A percentile compares a stretch with the other conserved stretches of the same genome.
These are phyloP conservation scores for Pelargonium cotyledonis DNA, from an alignment of 441 rosid species.

Conservation along the genomic window DNA sequence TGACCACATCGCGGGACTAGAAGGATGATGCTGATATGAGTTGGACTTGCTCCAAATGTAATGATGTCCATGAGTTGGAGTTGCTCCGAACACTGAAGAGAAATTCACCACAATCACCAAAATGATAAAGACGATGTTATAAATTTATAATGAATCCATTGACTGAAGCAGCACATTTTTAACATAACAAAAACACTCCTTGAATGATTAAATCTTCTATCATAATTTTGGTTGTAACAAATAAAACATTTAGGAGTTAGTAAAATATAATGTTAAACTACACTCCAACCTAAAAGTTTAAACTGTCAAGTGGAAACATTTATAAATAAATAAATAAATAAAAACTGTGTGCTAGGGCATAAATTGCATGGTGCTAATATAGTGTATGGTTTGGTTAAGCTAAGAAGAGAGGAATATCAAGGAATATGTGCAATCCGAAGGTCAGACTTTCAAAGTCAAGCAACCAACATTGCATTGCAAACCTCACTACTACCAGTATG, in stretches of 20 bases:
- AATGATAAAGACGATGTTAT: not conserved
- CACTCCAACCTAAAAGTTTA: too few relatives aligned
- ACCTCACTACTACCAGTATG: not conserved
- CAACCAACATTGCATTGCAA: not conserved
- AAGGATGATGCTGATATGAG: conserved; percentile 40
- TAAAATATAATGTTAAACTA: too few relatives aligned
- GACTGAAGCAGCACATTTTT: not conserved
- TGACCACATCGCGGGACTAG: conserved; percentile 56
- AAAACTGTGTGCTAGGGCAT: too few relatives aligned
- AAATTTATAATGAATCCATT: not conserved
- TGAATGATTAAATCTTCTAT: not conserved
- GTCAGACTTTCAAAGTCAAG: not conserved
- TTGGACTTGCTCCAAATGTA: conserved; percentile 48
- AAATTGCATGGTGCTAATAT: too few relatives aligned
- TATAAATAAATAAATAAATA: too few relatives aligned
- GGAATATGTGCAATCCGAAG: not conserved
- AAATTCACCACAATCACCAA: conserved; percentile 21
- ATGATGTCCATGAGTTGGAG: conserved; percentile 41
- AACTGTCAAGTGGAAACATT: too few relatives aligned
- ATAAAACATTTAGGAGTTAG: too few relatives aligned
- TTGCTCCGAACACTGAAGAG: conserved; percentile 49
- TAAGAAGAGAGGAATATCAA: not conserved
- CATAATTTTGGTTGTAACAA: too few relatives aligned
- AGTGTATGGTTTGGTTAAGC: not conserved
- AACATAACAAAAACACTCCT: not conserved